Evolutionary conservation across 768 basidiomycete species (phyloP).

Genomic region (Tricholoma bakamatsutake): DNA sequence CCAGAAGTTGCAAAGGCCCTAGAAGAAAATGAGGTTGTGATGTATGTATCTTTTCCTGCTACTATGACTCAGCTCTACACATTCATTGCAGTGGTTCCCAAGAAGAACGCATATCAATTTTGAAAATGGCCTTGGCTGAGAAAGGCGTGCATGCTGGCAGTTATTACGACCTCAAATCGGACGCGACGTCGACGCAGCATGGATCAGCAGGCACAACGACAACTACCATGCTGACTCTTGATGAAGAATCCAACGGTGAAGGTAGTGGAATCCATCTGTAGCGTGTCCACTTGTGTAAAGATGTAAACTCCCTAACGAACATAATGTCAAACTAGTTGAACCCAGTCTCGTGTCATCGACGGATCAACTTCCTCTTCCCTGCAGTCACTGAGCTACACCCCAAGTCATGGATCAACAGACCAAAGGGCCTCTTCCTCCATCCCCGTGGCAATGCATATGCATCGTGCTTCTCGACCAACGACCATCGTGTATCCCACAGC

Average conservation of each 20-base stretch:
- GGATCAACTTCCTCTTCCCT: not conserved
- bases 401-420: no score
- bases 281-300: slow-evolving; percentile 3
- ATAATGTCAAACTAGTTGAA: not conserved
- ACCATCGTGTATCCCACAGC: no score
- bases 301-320: slow-evolving; percentile 2
- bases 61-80: not conserved
- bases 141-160: slow-evolving; percentile 46
- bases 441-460: no score
- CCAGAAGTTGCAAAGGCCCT: slow-evolving; percentile 53
- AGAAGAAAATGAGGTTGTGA: slow-evolving; percentile 67
- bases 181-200: not conserved
- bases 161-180: slow-evolving; percentile 38
- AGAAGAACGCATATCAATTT: slow-evolving; percentile 66
- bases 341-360: not conserved
- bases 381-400: not conserved
- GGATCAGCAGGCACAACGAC: not conserved
- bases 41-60: slow-evolving; percentile 39
- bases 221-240: not conserved
- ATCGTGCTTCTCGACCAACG: no score
- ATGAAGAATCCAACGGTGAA: slow-evolving; percentile 1
- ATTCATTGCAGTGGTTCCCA: slow-evolving; percentile 56
- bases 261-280: slow-evolving; percentile 20
- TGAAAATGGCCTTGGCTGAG: slow-evolving; percentile 57
- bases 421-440: no score